Evolutionary conservation across 768 basidiomycete species (phyloP).

Genomic region (Trametes cubensis): DNA sequence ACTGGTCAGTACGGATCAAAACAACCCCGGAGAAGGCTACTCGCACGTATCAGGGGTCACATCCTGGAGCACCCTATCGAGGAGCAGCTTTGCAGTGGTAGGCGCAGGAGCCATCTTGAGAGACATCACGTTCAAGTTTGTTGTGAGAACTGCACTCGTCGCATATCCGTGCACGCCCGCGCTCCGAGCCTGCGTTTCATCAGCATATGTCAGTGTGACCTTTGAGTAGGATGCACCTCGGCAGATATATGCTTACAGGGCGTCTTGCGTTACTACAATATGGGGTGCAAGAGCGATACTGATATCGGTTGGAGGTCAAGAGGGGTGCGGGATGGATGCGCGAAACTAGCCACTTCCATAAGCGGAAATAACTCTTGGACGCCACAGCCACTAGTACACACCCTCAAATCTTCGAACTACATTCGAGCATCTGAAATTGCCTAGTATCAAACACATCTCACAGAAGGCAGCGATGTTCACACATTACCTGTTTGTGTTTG

Average conservation of each 20-base stretch:
- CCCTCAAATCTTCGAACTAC: not conserved
- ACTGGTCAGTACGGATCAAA: too few relatives aligned
- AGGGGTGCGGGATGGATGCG: not conserved
- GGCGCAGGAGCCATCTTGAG: not conserved
- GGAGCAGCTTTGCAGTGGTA: not conserved
- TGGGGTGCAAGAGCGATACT: too few relatives aligned
- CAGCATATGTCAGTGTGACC: too few relatives aligned
- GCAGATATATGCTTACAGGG: too few relatives aligned
- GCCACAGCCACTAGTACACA: not conserved
- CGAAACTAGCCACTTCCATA: not conserved
- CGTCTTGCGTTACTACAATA: too few relatives aligned
- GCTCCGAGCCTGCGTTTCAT: too few relatives aligned
- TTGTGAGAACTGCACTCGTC: too few relatives aligned
- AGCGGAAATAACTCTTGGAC: not conserved
- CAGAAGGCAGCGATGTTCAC: slow-evolving; percentile 4
- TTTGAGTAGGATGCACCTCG: too few relatives aligned
- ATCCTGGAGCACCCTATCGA: not conserved
- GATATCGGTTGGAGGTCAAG: not conserved
- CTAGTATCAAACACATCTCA: not conserved
- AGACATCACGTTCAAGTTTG: too few relatives aligned
- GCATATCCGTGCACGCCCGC: too few relatives aligned
- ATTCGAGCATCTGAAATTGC: not conserved
- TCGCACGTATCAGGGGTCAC: slow-evolving; percentile 5
- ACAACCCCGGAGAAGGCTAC: not conserved
- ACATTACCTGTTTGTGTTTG: slow-evolving; percentile 70